These are phyloP conservation scores for Acrocalymma vagum DNA, from an alignment of 2,329 filamentous ascomycete species.

Conservation along the genomic window DNA sequence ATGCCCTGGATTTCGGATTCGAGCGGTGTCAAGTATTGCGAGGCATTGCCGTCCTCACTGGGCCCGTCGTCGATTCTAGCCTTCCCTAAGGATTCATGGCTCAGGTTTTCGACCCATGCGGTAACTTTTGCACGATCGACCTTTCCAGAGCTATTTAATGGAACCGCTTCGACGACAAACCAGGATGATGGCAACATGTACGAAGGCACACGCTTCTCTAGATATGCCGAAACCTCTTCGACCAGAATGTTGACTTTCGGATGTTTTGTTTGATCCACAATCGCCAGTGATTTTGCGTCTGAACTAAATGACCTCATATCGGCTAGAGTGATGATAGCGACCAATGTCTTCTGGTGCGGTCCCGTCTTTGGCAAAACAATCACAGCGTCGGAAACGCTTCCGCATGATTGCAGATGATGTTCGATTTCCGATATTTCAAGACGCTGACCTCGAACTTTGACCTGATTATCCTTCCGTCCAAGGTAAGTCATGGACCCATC, in stretches of 20 bases:
- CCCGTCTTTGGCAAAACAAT: background rate
- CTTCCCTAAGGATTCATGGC: too few relatives aligned
- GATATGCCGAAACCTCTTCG: background rate
- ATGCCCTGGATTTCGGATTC: too few relatives aligned
- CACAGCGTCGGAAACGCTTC: background rate
- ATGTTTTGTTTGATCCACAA: too few relatives aligned
- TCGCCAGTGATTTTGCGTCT: too few relatives aligned
- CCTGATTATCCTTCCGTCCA: constrained; percentile 21
- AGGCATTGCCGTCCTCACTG: too few relatives aligned
- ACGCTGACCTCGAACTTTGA: constrained; percentile 24
- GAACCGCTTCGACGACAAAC: constrained; percentile 38
- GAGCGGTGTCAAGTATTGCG: too few relatives aligned
- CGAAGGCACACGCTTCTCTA: constrained; percentile 1
- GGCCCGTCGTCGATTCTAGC: too few relatives aligned
- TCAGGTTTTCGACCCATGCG: too few relatives aligned
- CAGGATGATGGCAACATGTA: constrained; percentile 19
- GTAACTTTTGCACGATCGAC: too few relatives aligned
- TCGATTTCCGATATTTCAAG: constrained; percentile 24
- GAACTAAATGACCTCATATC: too few relatives aligned
- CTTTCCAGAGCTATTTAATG: too few relatives aligned
- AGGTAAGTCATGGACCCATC: constrained; percentile 17
- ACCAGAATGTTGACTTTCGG: too few relatives aligned
- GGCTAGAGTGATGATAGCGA: constrained; percentile 31
- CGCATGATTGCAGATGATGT: constrained; percentile 6
- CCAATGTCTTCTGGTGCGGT: constrained; percentile 53